Evolutionary conservation across 306 rosid genomes (phyloP).

Genomic region (Bauhinia variegata): DNA sequence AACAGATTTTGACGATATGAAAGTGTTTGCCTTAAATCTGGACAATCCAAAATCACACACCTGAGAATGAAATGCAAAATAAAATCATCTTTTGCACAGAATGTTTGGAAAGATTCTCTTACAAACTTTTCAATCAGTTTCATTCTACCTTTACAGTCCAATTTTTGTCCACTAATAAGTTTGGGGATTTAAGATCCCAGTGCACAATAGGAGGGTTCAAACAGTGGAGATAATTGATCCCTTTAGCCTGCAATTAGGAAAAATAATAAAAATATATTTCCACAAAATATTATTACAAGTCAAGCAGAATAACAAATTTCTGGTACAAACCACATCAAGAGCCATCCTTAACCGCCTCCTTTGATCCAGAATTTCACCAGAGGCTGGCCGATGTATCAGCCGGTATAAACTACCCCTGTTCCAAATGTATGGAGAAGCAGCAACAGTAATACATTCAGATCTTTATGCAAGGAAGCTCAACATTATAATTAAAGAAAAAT

Average conservation of each 20-base stretch:
- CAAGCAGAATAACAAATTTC: slow-evolving; percentile 15
- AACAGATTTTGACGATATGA: slow-evolving; percentile 88
- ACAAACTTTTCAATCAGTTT: slow-evolving; percentile 20
- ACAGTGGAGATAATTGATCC: slow-evolving; percentile 95
- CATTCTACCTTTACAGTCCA: slow-evolving; percentile 89
- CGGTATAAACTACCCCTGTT: slow-evolving; percentile 90
- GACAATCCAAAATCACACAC: slow-evolving; percentile 96
- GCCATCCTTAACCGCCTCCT: slow-evolving; percentile 91
- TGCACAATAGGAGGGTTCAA: slow-evolving; percentile 89
- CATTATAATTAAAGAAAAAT: slow-evolving; percentile 1
- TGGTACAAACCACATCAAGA: slow-evolving; percentile 78
- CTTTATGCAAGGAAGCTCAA: slow-evolving; percentile 6
- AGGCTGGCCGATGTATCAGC: slow-evolving; percentile 84
- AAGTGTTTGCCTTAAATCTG: slow-evolving; percentile 92
- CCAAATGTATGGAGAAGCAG: slow-evolving; percentile 28
- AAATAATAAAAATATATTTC: slow-evolving; percentile 7
- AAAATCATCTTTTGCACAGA: slow-evolving; percentile 22
- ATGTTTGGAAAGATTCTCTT: not conserved
- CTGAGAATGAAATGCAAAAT: slow-evolving; percentile 46
- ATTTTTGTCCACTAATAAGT: slow-evolving; percentile 87
- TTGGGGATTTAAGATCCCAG: slow-evolving; percentile 99
- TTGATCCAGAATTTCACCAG: slow-evolving; percentile 76
- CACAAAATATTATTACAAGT: not conserved
- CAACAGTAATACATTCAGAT: slow-evolving; percentile 18
- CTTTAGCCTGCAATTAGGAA: slow-evolving; percentile 78